Evolutionary conservation across 208 protist genomes (phyloP).

Genomic region (Crithidia mellificae): DNA sequence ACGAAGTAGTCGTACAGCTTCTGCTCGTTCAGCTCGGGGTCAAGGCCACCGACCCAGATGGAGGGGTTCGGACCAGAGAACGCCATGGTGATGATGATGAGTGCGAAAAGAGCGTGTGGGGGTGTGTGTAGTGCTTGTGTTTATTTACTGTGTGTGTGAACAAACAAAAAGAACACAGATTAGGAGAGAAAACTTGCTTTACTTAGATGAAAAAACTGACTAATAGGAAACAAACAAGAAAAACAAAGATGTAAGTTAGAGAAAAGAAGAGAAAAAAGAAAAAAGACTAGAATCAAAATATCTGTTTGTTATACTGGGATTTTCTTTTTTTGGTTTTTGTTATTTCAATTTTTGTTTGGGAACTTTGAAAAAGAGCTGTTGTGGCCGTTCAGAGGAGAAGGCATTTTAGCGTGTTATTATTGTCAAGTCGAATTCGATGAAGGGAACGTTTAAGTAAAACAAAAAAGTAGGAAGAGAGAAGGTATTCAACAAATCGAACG

Average conservation of each 20-base stretch:
- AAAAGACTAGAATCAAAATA: conserved; percentile 21
- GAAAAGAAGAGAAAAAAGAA: conserved; percentile 19
- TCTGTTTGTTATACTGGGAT: conserved; percentile 36
- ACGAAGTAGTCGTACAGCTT: conserved; percentile 95
- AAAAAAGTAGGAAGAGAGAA: not conserved
- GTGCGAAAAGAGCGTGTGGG: too few relatives aligned
- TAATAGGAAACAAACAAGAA: conserved; percentile 5
- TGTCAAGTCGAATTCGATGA: too few relatives aligned
- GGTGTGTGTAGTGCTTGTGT: too few relatives aligned
- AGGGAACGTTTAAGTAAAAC: too few relatives aligned
- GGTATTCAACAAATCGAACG: not conserved
- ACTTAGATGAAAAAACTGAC: conserved; percentile 13
- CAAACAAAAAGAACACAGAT: not conserved
- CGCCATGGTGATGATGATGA: conserved; percentile 37
- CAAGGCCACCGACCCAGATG: conserved; percentile 98
- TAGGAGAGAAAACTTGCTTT: not conserved
- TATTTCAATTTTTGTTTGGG: conserved; percentile 43
- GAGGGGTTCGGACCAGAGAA: conserved; percentile 89
- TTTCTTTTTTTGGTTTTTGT: conserved; percentile 51
- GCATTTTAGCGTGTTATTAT: not conserved
- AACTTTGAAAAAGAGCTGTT: conserved; percentile 36
- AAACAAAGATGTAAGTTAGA: conserved; percentile 14
- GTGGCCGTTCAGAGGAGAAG: not conserved
- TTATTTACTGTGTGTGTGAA: not conserved
- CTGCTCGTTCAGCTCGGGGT: conserved; percentile 93